Evolutionary conservation across 768 basidiomycete species (phyloP), one percentile per base, ranked within the genome.

Genomic region (Termitomyces sp.): DNA sequence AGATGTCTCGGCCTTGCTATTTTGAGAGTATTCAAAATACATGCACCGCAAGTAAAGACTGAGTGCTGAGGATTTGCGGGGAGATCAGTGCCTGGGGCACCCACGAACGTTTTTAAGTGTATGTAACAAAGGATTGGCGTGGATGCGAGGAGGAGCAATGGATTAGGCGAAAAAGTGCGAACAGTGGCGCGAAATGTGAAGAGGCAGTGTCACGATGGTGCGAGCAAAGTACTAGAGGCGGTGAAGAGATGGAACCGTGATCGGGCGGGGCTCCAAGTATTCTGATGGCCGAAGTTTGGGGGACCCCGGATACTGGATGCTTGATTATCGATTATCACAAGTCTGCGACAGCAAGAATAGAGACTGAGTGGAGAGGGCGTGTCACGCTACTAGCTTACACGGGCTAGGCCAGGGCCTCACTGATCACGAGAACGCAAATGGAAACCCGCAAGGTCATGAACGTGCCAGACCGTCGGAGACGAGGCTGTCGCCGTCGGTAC

Each of bases 391-490:
- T 54, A 54, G 53, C 53, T 40, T 18, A 12, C 36, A 22, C 35
- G 11, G 53, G 22, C 39, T 54, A n/a, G 39, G 9, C 54, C 28
- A 13, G 40, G 38, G 20, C 36, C 24, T 16, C 12, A 11, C 38
- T 36, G 7, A 38, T 55, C 54, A 55, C 54, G 55, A 54, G 38
- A 54, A 54, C 40, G 53, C 16, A 9, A 5, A 18, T 28, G 16
- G 22, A 42, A 32, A 33, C 28, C 40, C n/a, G 12, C 12, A 55
- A 32, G 55, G 40, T 15, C 18, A 55, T 32, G 36, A 39, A 54
- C 38, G 53, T 54, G 53, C 20, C 38, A 55, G 55, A 49, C 54
- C 54, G 54, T 39, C 54, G 54, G 54, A 55, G 38, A 32, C 38
- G 28, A 44, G 16, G 28, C 0, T 32, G 40, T 42, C 55, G 55